Conservation (phyloP, 768 basidiomycete genomes). For the Lactarius trivialis region DNA sequence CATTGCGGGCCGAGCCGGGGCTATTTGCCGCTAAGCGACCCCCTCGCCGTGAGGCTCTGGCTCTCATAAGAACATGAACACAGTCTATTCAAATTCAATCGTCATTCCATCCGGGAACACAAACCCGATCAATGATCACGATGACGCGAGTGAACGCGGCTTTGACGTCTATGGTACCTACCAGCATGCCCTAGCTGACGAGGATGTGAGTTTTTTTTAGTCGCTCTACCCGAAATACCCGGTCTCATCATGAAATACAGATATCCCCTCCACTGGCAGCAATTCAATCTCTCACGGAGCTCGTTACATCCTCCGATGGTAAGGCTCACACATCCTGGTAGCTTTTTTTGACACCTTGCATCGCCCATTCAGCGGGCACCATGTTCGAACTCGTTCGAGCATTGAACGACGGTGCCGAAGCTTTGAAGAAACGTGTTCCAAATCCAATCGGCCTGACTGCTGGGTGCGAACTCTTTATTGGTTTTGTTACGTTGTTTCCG, state of each 20-base stretch:
- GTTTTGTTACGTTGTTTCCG: slow-evolving; percentile 79
- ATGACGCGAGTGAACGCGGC: background rate
- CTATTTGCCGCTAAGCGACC: too few species aligned
- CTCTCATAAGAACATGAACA: slow-evolving; percentile 9
- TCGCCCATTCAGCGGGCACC: slow-evolving; percentile 56
- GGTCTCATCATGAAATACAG: slow-evolving; percentile 32
- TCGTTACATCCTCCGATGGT: slow-evolving; percentile 78
- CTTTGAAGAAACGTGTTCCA: slow-evolving; percentile 52
- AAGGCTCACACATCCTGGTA: slow-evolving; percentile 23
- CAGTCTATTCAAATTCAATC: slow-evolving; percentile 9
- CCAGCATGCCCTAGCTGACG: slow-evolving; percentile 52
- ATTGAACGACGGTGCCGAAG: slow-evolving; percentile 66
- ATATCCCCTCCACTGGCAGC: slow-evolving; percentile 83
- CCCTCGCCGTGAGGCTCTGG: background rate
- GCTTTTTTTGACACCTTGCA: slow-evolving; percentile 11
- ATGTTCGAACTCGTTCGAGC: slow-evolving; percentile 90
- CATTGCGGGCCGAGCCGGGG: slow-evolving; percentile 1
- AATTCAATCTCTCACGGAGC: slow-evolving; percentile 75
- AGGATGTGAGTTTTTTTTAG: slow-evolving; percentile 44
- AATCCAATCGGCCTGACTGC: slow-evolving; percentile 82
- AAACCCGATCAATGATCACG: slow-evolving; percentile 2
- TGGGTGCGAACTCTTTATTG: slow-evolving; percentile 87
- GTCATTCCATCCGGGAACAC: background rate
- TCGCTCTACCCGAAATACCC: background rate
- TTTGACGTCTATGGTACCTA: slow-evolving; percentile 53